phyloP scores from a whole-genome alignment of 1,139 yeast genomes.

The Suhomyces kunorum region DNA sequence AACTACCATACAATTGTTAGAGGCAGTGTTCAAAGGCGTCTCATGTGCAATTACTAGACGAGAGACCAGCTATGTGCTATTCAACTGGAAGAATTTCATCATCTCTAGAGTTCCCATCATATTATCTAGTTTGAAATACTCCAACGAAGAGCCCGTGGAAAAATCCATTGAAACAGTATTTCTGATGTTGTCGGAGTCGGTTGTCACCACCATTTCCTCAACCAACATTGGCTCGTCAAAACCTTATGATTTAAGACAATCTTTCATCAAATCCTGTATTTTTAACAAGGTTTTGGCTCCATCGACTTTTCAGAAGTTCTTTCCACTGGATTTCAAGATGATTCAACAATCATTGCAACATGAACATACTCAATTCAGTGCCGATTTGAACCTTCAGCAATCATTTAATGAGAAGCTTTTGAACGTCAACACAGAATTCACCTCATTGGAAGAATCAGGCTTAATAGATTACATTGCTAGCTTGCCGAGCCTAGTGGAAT shows the following conservation, averaged over 20 bases:
- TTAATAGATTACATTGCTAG: slow-evolving; percentile 38
- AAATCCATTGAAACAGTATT: slow-evolving; percentile 20
- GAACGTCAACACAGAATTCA: slow-evolving; percentile 53
- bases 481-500: slow-evolving; percentile 32
- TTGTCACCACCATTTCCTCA: slow-evolving; percentile 13
- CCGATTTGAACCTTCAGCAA: slow-evolving; percentile 12
- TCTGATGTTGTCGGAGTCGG: slow-evolving; percentile 17
- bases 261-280: slow-evolving; percentile 53
- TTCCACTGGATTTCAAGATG: slow-evolving; percentile 39
- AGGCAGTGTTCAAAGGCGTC: slow-evolving; percentile 24
- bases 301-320: slow-evolving; percentile 44
- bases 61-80: slow-evolving; percentile 27
- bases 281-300: slow-evolving; percentile 40
- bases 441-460: slow-evolving; percentile 54
- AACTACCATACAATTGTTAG: slow-evolving; percentile 25
- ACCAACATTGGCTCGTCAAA: slow-evolving; percentile 18
- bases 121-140: slow-evolving; percentile 19
- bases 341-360: slow-evolving; percentile 22
- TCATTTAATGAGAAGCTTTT: slow-evolving; percentile 38
- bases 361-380: slow-evolving; percentile 14
- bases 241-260: slow-evolving; percentile 55
- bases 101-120: slow-evolving; percentile 32
- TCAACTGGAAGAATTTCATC: slow-evolving; percentile 41
- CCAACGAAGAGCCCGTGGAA: slow-evolving; percentile 16
- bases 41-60: slow-evolving; percentile 20